These are phyloP conservation scores for Colletotrichum caudatum DNA, from an alignment of 2,329 filamentous ascomycete species.

Conservation along the genomic window DNA sequence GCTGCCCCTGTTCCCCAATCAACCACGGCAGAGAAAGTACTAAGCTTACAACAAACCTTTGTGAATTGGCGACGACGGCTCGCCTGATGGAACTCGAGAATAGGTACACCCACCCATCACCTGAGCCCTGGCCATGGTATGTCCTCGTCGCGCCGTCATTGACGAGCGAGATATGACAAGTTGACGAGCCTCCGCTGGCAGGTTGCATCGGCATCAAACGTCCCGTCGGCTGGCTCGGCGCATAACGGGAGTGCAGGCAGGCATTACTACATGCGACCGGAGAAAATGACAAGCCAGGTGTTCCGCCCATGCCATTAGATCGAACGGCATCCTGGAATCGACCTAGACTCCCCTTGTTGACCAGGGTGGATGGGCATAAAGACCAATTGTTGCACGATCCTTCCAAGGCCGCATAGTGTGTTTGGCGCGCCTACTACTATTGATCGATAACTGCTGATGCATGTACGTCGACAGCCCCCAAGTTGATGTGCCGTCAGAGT, in stretches of 20 bases:
- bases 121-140: background rate
- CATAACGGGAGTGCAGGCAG: constrained; percentile 23
- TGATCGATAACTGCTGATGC: constrained; percentile 13
- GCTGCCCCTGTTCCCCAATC: background rate
- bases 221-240: constrained; percentile 5
- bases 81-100: background rate
- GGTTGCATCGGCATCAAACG: background rate
- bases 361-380: background rate
- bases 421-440: background rate
- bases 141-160: background rate
- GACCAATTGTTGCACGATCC: background rate
- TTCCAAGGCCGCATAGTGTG: background rate
- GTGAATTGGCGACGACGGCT: background rate
- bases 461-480: background rate
- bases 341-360: background rate
- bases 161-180: background rate
- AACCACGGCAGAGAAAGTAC: background rate
- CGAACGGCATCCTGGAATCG: constrained; percentile 16
- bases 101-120: background rate
- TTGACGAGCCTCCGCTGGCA: background rate
- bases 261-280: constrained; percentile 7
- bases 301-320: constrained; percentile 29
- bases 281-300: constrained; percentile 18
- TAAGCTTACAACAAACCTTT: background rate
- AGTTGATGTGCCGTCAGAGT: background rate